These are phyloP conservation scores for Euphorbia corollata DNA, from an alignment of 441 rosid genomes.

Conservation along the genomic window DNA sequence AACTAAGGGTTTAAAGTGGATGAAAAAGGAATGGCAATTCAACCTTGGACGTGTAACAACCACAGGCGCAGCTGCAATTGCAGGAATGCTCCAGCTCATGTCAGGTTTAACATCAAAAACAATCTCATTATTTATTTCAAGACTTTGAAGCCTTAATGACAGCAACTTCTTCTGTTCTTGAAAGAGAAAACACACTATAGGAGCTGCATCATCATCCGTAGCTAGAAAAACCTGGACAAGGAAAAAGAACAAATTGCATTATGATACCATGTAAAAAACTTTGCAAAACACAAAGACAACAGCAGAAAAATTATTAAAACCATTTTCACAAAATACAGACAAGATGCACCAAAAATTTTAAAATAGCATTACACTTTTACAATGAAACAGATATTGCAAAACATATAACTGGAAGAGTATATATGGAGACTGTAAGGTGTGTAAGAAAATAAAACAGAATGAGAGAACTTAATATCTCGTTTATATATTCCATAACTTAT, in stretches of 20 bases:
- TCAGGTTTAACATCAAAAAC: constrained; percentile 76
- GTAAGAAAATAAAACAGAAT: no score
- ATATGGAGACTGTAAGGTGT: neutral
- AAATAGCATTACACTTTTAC: neutral
- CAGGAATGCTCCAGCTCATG: constrained; percentile 88
- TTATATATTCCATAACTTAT: no score
- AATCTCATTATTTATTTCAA: constrained; percentile 74
- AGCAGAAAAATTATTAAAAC: constrained; percentile 8
- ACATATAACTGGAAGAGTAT: neutral
- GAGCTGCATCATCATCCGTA: constrained; percentile 70
- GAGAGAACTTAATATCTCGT: no score
- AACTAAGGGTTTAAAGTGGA: constrained; percentile 6
- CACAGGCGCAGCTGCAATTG: constrained; percentile 86
- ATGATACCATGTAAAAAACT: constrained; percentile 11
- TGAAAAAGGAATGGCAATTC: constrained; percentile 17
- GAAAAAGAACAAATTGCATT: constrained; percentile 4
- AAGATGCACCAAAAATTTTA: neutral
- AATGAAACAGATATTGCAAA: neutral
- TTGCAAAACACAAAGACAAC: constrained; percentile 8
- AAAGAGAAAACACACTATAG: constrained; percentile 78
- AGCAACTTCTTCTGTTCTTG: constrained; percentile 85
- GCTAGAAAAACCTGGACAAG: constrained; percentile 79
- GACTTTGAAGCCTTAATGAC: constrained; percentile 75
- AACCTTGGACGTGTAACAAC: constrained; percentile 80
- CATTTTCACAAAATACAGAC: constrained; percentile 6